A percentile compares a stretch with the other conserved stretches of the same genome.
Evolutionary conservation across 176 grass and related monocot species (phyloP).

Genomic region (Hordeum marinum): DNA sequence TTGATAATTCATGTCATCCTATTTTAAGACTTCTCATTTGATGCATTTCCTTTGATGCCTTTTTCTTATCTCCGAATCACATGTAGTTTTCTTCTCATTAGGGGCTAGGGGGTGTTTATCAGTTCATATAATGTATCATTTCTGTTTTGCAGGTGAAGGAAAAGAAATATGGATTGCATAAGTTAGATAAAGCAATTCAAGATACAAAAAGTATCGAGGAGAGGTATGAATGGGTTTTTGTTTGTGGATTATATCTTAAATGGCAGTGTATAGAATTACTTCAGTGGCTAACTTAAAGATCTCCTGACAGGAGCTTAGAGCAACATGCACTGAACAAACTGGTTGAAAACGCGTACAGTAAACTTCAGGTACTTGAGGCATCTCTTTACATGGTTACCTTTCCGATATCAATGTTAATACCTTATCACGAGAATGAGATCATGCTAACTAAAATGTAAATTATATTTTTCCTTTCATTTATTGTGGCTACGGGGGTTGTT

Average conservation of each 20-base stretch:
- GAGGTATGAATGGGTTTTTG: slow-evolving; percentile 46
- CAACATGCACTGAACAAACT: slow-evolving; percentile 78
- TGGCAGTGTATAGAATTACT: neutral
- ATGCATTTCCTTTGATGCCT: neutral
- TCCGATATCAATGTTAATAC: neutral
- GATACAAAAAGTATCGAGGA: slow-evolving; percentile 55
- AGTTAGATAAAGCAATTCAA: slow-evolving; percentile 61
- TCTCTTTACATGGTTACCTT: slow-evolving; percentile 2
- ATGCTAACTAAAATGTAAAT: too few relatives aligned
- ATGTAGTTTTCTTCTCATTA: neutral
- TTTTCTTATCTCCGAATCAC: neutral
- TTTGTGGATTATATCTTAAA: slow-evolving; percentile 16
- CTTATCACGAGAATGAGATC: neutral
- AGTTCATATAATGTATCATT: slow-evolving; percentile 2
- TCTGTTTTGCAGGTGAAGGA: slow-evolving; percentile 45
- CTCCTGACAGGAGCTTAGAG: slow-evolving; percentile 54
- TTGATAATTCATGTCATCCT: neutral
- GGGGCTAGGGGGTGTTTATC: neutral
- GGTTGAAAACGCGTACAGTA: slow-evolving; percentile 67
- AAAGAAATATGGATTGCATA: slow-evolving; percentile 64
- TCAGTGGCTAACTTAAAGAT: slow-evolving; percentile 27
- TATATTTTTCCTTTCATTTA: neutral
- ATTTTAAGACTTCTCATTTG: neutral
- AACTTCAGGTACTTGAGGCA: slow-evolving; percentile 52
- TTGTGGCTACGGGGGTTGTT: neutral